These are phyloP conservation scores for Mortierella sp. DNA, from an alignment of 371 early-diverging fungal species.

Conservation along the genomic window DNA sequence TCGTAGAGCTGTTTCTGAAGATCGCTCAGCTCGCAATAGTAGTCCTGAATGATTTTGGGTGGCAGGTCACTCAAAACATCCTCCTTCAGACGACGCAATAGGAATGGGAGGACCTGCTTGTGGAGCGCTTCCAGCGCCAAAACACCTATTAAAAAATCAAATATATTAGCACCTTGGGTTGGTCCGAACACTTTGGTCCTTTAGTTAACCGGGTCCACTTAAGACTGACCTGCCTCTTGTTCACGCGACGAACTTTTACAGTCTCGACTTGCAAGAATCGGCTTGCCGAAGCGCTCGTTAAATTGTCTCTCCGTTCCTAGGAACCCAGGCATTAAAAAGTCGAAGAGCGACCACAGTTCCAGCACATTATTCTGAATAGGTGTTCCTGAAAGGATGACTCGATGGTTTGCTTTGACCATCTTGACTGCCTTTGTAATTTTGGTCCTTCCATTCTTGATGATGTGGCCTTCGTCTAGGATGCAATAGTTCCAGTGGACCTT, in stretches of 20 bases:
- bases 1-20: slow-evolving; percentile 91
- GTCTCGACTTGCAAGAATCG: slow-evolving; percentile 90
- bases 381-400: slow-evolving; percentile 98
- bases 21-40: slow-evolving; percentile 95
- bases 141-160: slow-evolving; percentile 65
- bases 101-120: slow-evolving; percentile 97
- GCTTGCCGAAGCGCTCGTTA: slow-evolving; percentile 90
- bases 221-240: slow-evolving; percentile 80
- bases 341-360: slow-evolving; percentile 98
- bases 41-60: slow-evolving; percentile 99
- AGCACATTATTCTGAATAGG: slow-evolving; percentile 99
- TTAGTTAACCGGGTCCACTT: too few species aligned
- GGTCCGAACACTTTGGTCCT: too few species aligned
- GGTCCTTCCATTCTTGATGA: slow-evolving; percentile 97
- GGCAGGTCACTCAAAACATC: slow-evolving; percentile 99
- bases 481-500: slow-evolving; percentile 93
- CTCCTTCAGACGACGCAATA: slow-evolving; percentile 97
- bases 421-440: slow-evolving; percentile 94
- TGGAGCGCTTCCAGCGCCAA: slow-evolving; percentile 94
- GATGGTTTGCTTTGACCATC: slow-evolving; percentile 83
- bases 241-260: slow-evolving; percentile 86
- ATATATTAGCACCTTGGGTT: too few species aligned
- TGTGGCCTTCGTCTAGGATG: slow-evolving; percentile 99
- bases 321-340: slow-evolving; percentile 98
- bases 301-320: slow-evolving; percentile 89